phyloP scores from a whole-genome alignment of 495 filamentous ascomycete genomes.

The Annulohypoxylon nitens region DNA sequence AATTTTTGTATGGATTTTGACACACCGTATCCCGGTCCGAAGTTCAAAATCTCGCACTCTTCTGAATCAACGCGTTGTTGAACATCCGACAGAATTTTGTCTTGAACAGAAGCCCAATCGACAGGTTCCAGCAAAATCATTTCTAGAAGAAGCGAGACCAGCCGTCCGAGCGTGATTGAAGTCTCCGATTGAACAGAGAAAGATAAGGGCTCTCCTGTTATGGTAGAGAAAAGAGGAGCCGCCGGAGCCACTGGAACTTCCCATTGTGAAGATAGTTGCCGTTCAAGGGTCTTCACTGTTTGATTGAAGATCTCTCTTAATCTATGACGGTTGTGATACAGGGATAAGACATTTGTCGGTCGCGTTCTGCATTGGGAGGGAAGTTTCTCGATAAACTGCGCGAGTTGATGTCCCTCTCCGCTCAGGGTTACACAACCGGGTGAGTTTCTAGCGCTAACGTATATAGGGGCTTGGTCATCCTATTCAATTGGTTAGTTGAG shows the following conservation, averaged over 20 bases:
- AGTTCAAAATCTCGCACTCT: constrained; percentile 7
- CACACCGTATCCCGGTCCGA: constrained; percentile 1
- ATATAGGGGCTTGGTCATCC: not conserved
- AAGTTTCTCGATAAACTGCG: constrained; percentile 8
- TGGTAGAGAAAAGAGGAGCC: constrained; percentile 5
- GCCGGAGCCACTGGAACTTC: not conserved
- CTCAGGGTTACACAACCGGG: constrained; percentile 1
- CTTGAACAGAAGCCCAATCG: constrained; percentile 6
- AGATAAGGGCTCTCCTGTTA: not conserved
- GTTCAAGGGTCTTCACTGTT: not conserved
- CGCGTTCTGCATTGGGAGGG: constrained; percentile 10
- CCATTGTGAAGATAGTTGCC: constrained; percentile 5
- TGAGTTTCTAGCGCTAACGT: constrained; percentile 10
- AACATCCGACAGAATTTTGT: not conserved
- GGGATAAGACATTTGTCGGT: constrained; percentile 1
- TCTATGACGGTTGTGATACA: constrained; percentile 10
- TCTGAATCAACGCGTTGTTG: not conserved
- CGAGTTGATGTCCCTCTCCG: constrained; percentile 1
- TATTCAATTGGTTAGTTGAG: not conserved
- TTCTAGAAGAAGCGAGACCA: not conserved
- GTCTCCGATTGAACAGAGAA: not conserved
- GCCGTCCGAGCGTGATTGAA: not conserved
- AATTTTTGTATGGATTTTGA: not conserved
- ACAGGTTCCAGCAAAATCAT: constrained; percentile 12
- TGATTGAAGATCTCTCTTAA: not conserved